phyloP scores from a whole-genome alignment of 2,329 filamentous ascomycete species.

The Zasmidium angulare region DNA sequence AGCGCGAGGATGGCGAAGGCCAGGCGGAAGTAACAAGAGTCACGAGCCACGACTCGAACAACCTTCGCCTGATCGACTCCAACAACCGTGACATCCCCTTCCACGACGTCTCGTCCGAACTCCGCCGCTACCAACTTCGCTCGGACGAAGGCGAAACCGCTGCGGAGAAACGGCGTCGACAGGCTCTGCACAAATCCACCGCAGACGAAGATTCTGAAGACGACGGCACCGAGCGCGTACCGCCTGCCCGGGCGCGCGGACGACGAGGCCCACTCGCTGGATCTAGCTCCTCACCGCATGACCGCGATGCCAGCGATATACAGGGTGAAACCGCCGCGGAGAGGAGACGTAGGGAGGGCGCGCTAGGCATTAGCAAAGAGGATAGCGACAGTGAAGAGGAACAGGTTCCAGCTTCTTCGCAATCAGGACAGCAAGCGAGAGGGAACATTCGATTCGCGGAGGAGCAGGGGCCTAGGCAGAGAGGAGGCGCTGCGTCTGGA shows the following conservation, averaged over 20 bases:
- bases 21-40: constrained; percentile 35
- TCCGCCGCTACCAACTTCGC: constrained; percentile 18
- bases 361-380: constrained; percentile 59
- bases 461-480: constrained; percentile 13
- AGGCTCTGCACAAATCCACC: constrained; percentile 32
- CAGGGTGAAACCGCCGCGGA: constrained; percentile 72
- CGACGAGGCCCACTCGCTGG: neutral
- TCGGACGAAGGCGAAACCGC: constrained; percentile 33
- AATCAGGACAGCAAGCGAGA: constrained; percentile 8
- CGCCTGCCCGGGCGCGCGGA: constrained; percentile 23
- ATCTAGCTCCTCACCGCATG: constrained; percentile 12
- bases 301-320: constrained; percentile 35
- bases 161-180: constrained; percentile 46
- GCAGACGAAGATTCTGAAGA: constrained; percentile 38
- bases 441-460: constrained; percentile 31
- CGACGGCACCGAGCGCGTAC: constrained; percentile 40
- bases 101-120: constrained; percentile 42
- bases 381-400: constrained; percentile 55
- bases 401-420: neutral
- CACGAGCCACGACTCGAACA: constrained; percentile 42
- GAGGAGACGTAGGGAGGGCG: constrained; percentile 69
- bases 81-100: constrained; percentile 49
- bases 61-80: constrained; percentile 47
- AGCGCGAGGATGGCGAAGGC: neutral
- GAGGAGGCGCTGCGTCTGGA: neutral